phyloP scores from a whole-genome alignment of 2,329 filamentous ascomycete species.

The Cyclaneusma minus region DNA sequence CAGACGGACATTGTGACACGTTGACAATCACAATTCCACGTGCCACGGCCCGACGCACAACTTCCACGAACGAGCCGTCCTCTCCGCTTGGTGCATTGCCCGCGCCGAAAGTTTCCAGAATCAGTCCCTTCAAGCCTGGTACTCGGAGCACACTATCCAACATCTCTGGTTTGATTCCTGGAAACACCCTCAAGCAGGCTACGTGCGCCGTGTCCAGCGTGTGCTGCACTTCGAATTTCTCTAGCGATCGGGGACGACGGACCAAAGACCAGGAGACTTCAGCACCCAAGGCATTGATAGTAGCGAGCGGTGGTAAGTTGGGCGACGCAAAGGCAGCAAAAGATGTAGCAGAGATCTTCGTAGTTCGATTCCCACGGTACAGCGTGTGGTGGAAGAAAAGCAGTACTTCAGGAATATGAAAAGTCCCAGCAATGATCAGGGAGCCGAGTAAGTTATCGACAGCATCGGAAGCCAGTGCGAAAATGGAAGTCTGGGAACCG shows the following conservation, averaged over 20 bases:
- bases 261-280: conserved; percentile 49
- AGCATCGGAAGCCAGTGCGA: conserved; percentile 56
- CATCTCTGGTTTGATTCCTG: conserved; percentile 57
- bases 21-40: conserved; percentile 59
- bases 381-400: conserved; percentile 60
- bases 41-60: conserved; percentile 46
- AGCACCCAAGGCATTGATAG: conserved; percentile 41
- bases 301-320: conserved; percentile 48
- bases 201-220: conserved; percentile 50
- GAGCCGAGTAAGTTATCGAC: conserved; percentile 57
- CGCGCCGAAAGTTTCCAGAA: conserved; percentile 58
- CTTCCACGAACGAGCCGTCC: conserved; percentile 38
- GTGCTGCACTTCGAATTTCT: conserved; percentile 45
- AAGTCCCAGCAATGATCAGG: conserved; percentile 55
- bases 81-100: conserved; percentile 56
- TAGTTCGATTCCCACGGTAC: conserved; percentile 52
- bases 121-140: conserved; percentile 46
- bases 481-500: conserved; percentile 48
- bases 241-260: conserved; percentile 37
- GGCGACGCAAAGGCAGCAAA: conserved; percentile 56
- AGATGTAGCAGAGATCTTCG: conserved; percentile 52
- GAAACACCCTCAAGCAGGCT: conserved; percentile 55
- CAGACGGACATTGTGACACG: conserved; percentile 46
- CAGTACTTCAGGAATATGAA: conserved; percentile 61
- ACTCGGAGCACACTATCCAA: conserved; percentile 49